Evolutionary conservation across 257 asterid species (phyloP), one percentile per base, ranked within the genome.

Genomic region (Ilex asprella): DNA sequence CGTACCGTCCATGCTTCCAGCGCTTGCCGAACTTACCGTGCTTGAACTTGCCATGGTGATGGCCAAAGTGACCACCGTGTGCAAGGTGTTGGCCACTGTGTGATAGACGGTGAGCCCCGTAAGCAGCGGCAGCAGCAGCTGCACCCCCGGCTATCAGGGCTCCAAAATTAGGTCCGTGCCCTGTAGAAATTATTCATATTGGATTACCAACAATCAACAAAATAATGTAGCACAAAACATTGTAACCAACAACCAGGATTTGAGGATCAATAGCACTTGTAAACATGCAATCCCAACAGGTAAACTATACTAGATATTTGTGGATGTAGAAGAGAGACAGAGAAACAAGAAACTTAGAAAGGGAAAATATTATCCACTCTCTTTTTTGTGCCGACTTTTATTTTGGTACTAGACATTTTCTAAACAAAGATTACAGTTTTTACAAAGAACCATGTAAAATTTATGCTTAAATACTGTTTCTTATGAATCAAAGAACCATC

Each of bases 111-210:
- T 89, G 97, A 29, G 88, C 93, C 52, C 96, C 99, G 46, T 86
- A 89, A 16, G 84, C 91, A 41, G 89, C 95, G 0, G 90, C 95
- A 2, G 95, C 95, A 1, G 89, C 96, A 0, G 95, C 94, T 1
- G 93, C 95, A 50, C 96, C 95, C 51, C 97, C 98, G 14, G 95
- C 95, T 73, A 92, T 55, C 66, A 92, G 46, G 31, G 77, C 79
- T 67, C 90, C 89, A 53, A 82, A 50, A 54, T 50, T 12, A 62
- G 71, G 16, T 58, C 89, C 87, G 66, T 73, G 86, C 30, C 95
- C 95, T 87, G 74, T 57, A 71, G 56, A 43, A 55, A 60, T 72
- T 51, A 60, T 32, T 14, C 56, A 50, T 30, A 10, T 29, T 43
- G 11, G 72, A 54, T 35, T 29, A 61, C 59, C 30, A 60, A 53